These are phyloP conservation scores for Fusarium mangiferae DNA, from an alignment of 2,329 filamentous ascomycete genomes.

Conservation along the genomic window DNA sequence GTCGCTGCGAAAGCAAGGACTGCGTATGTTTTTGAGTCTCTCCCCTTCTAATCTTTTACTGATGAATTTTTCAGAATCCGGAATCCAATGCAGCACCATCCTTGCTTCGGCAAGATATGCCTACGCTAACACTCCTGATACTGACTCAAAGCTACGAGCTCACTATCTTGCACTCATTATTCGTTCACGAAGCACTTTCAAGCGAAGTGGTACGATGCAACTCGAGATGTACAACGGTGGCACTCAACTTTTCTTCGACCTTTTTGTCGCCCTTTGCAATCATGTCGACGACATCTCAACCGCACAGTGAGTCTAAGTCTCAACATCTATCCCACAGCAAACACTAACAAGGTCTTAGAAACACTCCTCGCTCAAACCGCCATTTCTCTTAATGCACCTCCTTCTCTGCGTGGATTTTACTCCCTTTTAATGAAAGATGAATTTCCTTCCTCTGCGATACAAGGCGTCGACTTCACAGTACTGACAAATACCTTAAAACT, in stretches of 20 bases:
- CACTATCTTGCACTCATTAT: constrained; percentile 95
- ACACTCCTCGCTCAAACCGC: constrained; percentile 61
- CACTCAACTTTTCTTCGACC: constrained; percentile 86
- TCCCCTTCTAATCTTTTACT: background rate
- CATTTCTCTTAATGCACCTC: constrained; percentile 46
- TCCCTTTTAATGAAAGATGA: constrained; percentile 42
- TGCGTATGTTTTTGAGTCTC: constrained; percentile 64
- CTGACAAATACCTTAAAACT: constrained; percentile 29
- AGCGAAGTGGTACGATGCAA: constrained; percentile 94
- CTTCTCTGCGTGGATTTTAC: background rate
- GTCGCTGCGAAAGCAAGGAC: constrained; percentile 86
- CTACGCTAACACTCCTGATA: constrained; percentile 88
- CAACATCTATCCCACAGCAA: background rate
- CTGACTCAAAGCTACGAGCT: constrained; percentile 87
- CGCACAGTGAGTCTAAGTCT: constrained; percentile 58
- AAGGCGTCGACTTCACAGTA: constrained; percentile 23
- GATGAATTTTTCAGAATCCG: constrained; percentile 63
- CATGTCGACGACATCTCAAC: constrained; percentile 79
- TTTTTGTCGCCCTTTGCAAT: constrained; percentile 93
- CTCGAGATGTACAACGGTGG: constrained; percentile 91
- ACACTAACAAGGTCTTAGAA: constrained; percentile 34
- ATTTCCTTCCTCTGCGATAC: constrained; percentile 9
- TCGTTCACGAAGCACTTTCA: constrained; percentile 86
- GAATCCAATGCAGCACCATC: constrained; percentile 86
- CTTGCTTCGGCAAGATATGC: constrained; percentile 88